Evolutionary conservation across 2,329 filamentous ascomycete genomes (phyloP).

Genomic region (Fusarium albidum): DNA sequence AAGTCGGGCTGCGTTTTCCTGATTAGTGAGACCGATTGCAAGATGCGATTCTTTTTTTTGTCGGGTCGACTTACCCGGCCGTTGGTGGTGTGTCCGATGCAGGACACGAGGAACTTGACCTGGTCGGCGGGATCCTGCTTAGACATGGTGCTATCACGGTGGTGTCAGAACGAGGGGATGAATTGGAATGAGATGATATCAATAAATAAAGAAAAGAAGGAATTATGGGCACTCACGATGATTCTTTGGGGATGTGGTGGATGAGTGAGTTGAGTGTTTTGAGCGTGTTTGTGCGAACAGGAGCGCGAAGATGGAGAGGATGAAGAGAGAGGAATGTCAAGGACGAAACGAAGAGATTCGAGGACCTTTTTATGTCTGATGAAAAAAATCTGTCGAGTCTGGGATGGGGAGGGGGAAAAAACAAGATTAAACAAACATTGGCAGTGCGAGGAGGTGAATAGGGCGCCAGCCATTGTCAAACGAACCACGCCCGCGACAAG

Average conservation of each 20-base stretch:
- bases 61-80: conserved; percentile 64
- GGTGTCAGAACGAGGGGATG: conserved; percentile 1
- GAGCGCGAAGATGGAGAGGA: conserved; percentile 2
- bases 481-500: neutral
- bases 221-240: conserved; percentile 1
- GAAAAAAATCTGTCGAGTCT: neutral
- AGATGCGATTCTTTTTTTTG: neutral
- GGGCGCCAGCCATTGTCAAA: conserved; percentile 10
- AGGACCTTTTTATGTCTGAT: neutral
- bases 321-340: neutral
- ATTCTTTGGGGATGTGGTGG: conserved; percentile 1
- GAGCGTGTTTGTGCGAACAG: conserved; percentile 1
- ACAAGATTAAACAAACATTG: neutral
- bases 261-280: conserved; percentile 8
- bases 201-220: neutral
- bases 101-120: conserved; percentile 71
- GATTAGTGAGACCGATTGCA: conserved; percentile 7
- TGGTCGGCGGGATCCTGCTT: conserved; percentile 61
- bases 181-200: neutral
- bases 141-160: conserved; percentile 55
- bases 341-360: neutral
- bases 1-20: conserved; percentile 70
- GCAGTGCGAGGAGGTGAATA: conserved; percentile 7
- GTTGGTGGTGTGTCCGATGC: conserved; percentile 67
- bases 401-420: neutral